A percentile compares a stretch with the other conserved stretches of the same genome.
phyloP scores from a whole-genome alignment of 441 rosid genomes.

The Pelargonium australe region DNA sequence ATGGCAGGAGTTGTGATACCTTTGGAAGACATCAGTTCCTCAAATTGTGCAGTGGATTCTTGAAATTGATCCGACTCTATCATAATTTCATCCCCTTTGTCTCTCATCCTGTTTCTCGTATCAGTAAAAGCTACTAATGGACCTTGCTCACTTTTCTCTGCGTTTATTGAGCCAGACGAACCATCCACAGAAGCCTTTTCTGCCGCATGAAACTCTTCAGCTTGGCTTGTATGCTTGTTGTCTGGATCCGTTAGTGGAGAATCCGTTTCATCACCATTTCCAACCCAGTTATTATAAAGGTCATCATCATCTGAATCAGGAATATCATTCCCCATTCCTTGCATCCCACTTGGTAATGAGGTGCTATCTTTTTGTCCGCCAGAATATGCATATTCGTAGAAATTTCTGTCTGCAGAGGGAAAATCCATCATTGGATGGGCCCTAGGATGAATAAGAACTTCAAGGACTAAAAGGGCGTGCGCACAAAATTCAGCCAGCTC shows the following conservation, averaged over 20 bases:
- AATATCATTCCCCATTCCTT: slow-evolving; percentile 17
- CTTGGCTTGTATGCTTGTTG: slow-evolving; percentile 18
- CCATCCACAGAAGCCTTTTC: slow-evolving; percentile 19
- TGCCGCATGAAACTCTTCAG: slow-evolving; percentile 19
- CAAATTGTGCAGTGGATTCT: slow-evolving; percentile 24
- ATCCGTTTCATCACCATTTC: slow-evolving; percentile 26
- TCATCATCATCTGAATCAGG: slow-evolving; percentile 39
- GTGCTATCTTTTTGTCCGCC: slow-evolving; percentile 24
- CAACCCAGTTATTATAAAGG: slow-evolving; percentile 35
- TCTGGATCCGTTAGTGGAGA: slow-evolving; percentile 19
- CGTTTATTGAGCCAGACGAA: slow-evolving; percentile 19
- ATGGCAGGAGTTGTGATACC: slow-evolving; percentile 18
- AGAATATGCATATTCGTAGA: slow-evolving; percentile 22
- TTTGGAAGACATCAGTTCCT: slow-evolving; percentile 26
- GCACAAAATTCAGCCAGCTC: slow-evolving; percentile 59
- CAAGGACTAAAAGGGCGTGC: slow-evolving; percentile 62
- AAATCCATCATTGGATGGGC: slow-evolving; percentile 49
- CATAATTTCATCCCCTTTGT: slow-evolving; percentile 23
- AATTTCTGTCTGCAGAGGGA: slow-evolving; percentile 20
- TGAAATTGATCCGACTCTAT: slow-evolving; percentile 24
- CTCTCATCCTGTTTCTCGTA: slow-evolving; percentile 14
- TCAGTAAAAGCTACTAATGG: slow-evolving; percentile 13
- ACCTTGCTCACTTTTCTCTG: slow-evolving; percentile 15
- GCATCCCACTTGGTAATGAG: slow-evolving; percentile 25
- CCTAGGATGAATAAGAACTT: slow-evolving; percentile 80